Evolutionary conservation across 176 grass and related monocot species (phyloP).

Genomic region (Carex littledalei): DNA sequence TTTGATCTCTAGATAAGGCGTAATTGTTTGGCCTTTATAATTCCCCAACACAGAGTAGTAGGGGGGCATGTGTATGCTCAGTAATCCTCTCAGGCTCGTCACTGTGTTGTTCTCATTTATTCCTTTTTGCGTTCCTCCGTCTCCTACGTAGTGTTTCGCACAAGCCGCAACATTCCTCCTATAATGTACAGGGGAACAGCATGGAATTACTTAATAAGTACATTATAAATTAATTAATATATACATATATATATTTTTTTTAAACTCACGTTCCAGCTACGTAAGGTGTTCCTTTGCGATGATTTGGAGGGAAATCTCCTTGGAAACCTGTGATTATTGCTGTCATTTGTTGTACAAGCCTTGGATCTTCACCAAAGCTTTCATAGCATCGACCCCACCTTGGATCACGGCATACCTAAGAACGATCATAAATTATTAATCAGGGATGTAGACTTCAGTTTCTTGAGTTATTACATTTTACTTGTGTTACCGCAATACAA

Average conservation of each 20-base stretch:
- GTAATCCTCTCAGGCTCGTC: slow-evolving; percentile 24
- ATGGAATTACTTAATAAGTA: neutral
- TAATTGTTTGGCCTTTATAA: no score
- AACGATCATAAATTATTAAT: neutral
- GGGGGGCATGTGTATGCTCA: slow-evolving; percentile 53
- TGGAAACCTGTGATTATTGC: slow-evolving; percentile 47
- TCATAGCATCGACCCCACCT: slow-evolving; percentile 75
- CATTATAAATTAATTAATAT: neutral
- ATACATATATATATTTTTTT: no score
- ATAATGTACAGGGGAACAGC: neutral
- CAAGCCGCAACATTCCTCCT: slow-evolving; percentile 45
- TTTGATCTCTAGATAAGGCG: no score
- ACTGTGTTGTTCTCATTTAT: slow-evolving; percentile 45
- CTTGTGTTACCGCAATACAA: slow-evolving; percentile 40
- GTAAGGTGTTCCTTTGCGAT: slow-evolving; percentile 26
- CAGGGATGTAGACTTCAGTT: neutral
- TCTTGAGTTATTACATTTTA: neutral
- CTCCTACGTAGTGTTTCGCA: slow-evolving; percentile 66
- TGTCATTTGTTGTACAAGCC: slow-evolving; percentile 51
- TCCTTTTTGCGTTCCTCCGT: slow-evolving; percentile 45
- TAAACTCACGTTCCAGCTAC: slow-evolving; percentile 32
- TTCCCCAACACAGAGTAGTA: slow-evolving; percentile 50
- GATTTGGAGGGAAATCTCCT: slow-evolving; percentile 28
- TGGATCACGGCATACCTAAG: slow-evolving; percentile 62
- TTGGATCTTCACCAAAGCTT: slow-evolving; percentile 59